Evolutionary conservation across 495 filamentous ascomycete genomes (phyloP).

Genomic region (Neurospora sp.): DNA sequence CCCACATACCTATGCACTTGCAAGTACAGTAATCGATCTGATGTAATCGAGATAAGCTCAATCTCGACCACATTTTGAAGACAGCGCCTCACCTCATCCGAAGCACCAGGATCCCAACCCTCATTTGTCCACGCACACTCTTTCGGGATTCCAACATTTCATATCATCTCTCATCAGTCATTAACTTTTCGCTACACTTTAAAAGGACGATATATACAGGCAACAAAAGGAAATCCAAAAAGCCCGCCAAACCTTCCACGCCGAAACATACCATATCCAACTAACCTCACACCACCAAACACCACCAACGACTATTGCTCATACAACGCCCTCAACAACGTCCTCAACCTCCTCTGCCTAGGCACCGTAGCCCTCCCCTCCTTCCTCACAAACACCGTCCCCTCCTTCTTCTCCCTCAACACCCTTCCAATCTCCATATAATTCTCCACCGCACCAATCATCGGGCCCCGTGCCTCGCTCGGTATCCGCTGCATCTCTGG

Average conservation of each 20-base stretch:
- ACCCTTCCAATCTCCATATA: constrained; percentile 66
- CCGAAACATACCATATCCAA: background rate
- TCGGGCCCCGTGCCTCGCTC: constrained; percentile 41
- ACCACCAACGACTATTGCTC: background rate
- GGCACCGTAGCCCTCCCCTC: constrained; percentile 50
- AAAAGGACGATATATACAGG: background rate
- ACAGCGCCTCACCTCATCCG: background rate
- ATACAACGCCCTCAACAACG: constrained; percentile 43
- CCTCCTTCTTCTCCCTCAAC: constrained; percentile 25
- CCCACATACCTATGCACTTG: background rate
- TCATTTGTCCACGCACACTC: background rate
- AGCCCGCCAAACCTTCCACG: background rate
- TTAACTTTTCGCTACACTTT: background rate
- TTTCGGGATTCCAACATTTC: background rate
- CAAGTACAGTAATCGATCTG: background rate
- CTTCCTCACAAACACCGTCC: constrained; percentile 18
- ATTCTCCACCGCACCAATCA: constrained; percentile 58
- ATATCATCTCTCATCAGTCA: background rate
- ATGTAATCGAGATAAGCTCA: background rate
- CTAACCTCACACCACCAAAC: background rate
- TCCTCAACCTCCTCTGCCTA: constrained; percentile 38
- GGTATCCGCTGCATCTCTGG: constrained; percentile 48
- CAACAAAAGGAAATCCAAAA: background rate
- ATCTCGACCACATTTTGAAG: background rate
- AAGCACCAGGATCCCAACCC: background rate